Evolutionary conservation across 148 eudicot species (phyloP).

Genomic region (Gaultheria prostrata): DNA sequence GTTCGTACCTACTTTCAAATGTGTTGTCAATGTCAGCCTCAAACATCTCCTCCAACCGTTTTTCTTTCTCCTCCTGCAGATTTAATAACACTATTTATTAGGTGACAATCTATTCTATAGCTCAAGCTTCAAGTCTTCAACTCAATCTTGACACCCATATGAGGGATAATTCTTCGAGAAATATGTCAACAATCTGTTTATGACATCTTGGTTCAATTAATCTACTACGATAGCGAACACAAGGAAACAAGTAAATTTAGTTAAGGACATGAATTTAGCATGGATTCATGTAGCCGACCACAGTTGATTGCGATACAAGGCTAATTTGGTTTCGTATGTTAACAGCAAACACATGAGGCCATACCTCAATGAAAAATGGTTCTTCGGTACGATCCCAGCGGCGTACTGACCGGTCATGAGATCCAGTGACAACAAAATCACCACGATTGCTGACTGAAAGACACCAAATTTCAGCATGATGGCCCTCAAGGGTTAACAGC

Average conservation of each 20-base stretch:
- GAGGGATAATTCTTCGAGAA: conserved; percentile 8
- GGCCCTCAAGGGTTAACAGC: conserved; percentile 92
- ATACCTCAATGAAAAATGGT: conserved; percentile 91
- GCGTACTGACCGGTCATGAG: conserved; percentile 90
- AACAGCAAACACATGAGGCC: background rate
- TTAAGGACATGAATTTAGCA: background rate
- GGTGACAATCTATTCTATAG: background rate
- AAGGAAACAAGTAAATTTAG: background rate
- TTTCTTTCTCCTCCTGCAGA: conserved; percentile 95
- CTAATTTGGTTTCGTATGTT: background rate
- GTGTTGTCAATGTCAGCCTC: conserved; percentile 76
- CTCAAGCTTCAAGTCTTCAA: conserved; percentile 15
- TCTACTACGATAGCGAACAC: background rate
- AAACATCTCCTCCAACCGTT: conserved; percentile 91
- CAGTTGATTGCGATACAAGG: background rate
- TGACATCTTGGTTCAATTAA: background rate
- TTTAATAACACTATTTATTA: background rate
- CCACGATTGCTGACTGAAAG: conserved; percentile 89
- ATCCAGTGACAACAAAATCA: conserved; percentile 93
- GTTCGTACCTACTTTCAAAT: conserved; percentile 53
- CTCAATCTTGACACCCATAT: background rate
- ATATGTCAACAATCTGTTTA: background rate
- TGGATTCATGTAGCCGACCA: background rate
- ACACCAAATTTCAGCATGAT: conserved; percentile 94
- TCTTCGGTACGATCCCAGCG: conserved; percentile 99